phyloP scores from a whole-genome alignment of 768 basidiomycete genomes.

The Leccinum variicolor region DNA sequence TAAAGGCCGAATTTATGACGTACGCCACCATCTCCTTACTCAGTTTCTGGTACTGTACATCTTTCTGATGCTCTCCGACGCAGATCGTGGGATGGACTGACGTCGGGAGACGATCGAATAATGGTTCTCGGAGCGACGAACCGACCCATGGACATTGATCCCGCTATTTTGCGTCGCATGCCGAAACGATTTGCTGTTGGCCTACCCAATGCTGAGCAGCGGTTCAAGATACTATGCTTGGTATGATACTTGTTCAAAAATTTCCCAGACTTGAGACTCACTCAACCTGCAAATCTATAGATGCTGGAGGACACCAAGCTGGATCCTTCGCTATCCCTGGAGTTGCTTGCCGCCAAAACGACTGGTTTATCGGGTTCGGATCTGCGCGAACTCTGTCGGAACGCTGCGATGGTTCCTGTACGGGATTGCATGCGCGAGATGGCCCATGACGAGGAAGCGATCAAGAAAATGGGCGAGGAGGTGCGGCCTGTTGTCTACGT shows the following conservation, averaged over 20 bases:
- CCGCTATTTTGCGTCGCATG: conserved; percentile 91
- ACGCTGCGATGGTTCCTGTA: conserved; percentile 90
- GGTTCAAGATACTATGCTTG: conserved; percentile 78
- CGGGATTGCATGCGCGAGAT: conserved; percentile 72
- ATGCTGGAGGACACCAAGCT: conserved; percentile 82
- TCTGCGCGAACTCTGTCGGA: conserved; percentile 86
- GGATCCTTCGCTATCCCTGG: conserved; percentile 57
- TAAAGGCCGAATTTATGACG: conserved; percentile 97
- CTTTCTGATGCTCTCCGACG: not conserved
- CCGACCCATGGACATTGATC: conserved; percentile 87
- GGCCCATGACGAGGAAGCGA: conserved; percentile 45
- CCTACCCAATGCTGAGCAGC: conserved; percentile 74
- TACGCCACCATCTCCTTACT: conserved; percentile 34
- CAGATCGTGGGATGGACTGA: conserved; percentile 93
- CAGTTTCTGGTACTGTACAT: conserved; percentile 1
- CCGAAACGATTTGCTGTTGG: conserved; percentile 91
- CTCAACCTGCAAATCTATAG: conserved; percentile 36
- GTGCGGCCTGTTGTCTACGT: conserved; percentile 25
- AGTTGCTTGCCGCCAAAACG: conserved; percentile 61
- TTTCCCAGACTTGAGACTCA: not conserved
- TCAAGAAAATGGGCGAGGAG: conserved; percentile 40
- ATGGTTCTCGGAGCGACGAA: conserved; percentile 95
- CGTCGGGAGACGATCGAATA: conserved; percentile 77
- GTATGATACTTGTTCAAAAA: conserved; percentile 38
- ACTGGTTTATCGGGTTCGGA: conserved; percentile 87